These are phyloP conservation scores for Globisporangium spinosum DNA, from an alignment of 352 stramenopile species.

Conservation along the genomic window DNA sequence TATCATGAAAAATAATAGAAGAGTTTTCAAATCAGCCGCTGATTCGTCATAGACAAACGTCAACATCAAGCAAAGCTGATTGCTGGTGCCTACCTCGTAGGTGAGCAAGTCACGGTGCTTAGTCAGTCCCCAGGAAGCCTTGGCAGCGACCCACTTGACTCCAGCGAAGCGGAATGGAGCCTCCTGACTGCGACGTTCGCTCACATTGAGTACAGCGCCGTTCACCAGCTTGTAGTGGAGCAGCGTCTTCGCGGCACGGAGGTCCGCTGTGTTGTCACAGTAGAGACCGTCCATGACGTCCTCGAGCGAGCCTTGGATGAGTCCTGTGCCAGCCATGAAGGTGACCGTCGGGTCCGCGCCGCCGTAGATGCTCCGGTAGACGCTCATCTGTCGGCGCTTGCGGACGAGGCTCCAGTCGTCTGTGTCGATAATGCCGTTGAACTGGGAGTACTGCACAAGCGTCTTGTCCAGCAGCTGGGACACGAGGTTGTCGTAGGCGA, in stretches of 20 bases:
- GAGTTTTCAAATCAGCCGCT: constrained; percentile 3
- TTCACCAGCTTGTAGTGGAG: constrained; percentile 29
- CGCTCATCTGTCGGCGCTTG: constrained; percentile 12
- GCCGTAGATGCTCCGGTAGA: constrained; percentile 8
- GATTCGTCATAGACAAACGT: neutral
- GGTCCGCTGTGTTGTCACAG: constrained; percentile 34
- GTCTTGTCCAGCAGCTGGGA: neutral
- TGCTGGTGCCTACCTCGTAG: constrained; percentile 26
- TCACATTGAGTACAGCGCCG: constrained; percentile 27
- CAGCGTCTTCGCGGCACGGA: constrained; percentile 26
- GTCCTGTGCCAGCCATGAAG: constrained; percentile 5
- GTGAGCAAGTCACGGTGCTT: constrained; percentile 33
- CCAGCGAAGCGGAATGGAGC: constrained; percentile 36
- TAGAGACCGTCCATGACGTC: constrained; percentile 42
- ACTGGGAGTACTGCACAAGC: constrained; percentile 8
- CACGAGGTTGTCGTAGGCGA: constrained; percentile 9
- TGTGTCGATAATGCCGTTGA: constrained; percentile 10
- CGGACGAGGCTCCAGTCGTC: constrained; percentile 13
- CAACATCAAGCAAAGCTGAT: neutral
- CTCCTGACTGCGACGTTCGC: constrained; percentile 21
- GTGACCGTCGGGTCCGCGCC: neutral
- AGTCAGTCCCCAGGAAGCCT: constrained; percentile 27
- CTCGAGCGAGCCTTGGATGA: constrained; percentile 13
- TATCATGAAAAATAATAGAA: neutral
- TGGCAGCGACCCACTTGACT: constrained; percentile 37